phyloP scores from a whole-genome alignment of 169 alveolate species.

The Amoebophrya sp. region DNA sequence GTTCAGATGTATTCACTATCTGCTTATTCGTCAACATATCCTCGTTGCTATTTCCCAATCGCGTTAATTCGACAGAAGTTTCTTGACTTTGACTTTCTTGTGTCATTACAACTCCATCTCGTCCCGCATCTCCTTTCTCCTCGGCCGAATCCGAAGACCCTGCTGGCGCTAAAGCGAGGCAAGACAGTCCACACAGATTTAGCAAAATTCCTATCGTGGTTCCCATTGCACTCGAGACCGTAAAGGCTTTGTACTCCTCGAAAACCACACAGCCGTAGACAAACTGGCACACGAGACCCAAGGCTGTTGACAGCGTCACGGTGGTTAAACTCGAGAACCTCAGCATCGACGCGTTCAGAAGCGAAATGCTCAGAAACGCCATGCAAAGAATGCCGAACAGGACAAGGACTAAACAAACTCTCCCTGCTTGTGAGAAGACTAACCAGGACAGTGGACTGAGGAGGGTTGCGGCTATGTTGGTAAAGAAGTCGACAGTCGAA shows the following conservation, averaged over 20 bases:
- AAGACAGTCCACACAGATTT: neutral
- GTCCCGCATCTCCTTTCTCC: too few species aligned
- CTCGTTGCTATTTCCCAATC: too few species aligned
- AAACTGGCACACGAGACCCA: neutral
- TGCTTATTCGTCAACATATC: too few species aligned
- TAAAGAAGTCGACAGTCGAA: neutral
- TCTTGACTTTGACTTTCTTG: too few species aligned
- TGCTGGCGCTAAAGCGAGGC: neutral
- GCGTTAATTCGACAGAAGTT: too few species aligned
- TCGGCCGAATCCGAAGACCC: too few species aligned
- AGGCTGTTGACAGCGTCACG: neutral
- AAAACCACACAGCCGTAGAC: neutral
- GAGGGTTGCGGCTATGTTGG: neutral
- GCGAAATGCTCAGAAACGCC: neutral
- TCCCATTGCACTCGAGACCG: neutral
- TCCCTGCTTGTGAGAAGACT: neutral
- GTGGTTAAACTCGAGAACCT: neutral
- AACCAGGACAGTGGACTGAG: neutral
- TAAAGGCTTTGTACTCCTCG: neutral
- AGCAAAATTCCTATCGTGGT: neutral
- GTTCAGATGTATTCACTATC: too few species aligned
- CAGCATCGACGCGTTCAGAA: neutral
- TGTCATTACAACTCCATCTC: too few species aligned
- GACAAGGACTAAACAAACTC: neutral
- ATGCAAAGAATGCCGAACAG: neutral